phyloP scores from a whole-genome alignment of 2,329 filamentous ascomycete species.

The Thermomyces lanuginosus region DNA sequence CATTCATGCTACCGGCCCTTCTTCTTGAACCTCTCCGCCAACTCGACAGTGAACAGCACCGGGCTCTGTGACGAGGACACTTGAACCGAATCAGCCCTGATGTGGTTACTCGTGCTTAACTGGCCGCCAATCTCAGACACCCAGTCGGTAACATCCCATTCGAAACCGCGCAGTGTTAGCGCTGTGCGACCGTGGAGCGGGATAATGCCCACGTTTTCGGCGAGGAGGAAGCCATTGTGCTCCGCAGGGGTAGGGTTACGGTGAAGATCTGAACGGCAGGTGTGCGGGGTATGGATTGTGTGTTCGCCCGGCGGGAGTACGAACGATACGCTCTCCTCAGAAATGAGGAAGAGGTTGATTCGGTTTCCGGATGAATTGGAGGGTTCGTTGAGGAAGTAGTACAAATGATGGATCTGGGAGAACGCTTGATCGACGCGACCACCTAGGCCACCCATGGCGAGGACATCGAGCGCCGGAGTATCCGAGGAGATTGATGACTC shows the following conservation, averaged over 20 bases:
- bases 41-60: conserved; percentile 60
- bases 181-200: conserved; percentile 61
- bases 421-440: conserved; percentile 87
- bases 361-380: conserved; percentile 27
- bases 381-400: too few species aligned
- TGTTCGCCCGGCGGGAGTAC: conserved; percentile 56
- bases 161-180: conserved; percentile 66
- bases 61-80: conserved; percentile 41
- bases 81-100: conserved; percentile 44
- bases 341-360: conserved; percentile 57
- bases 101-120: conserved; percentile 68
- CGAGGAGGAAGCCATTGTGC: conserved; percentile 37
- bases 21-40: conserved; percentile 28
- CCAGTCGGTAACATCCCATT: conserved; percentile 86
- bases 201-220: conserved; percentile 69
- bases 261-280: conserved; percentile 9
- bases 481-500: conserved; percentile 1
- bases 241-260: conserved; percentile 10
- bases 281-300: conserved; percentile 45
- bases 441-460: conserved; percentile 69
- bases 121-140: conserved; percentile 56
- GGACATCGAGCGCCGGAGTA: conserved; percentile 39
- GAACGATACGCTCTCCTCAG: conserved; percentile 66
- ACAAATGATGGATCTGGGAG: conserved; percentile 75
- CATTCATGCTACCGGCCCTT: conserved; percentile 5